A percentile compares a stretch with the other conserved stretches of the same genome.
These are phyloP conservation scores for Aspergillus sclerotioniger DNA, from an alignment of 495 filamentous ascomycete species.

Conservation along the genomic window DNA sequence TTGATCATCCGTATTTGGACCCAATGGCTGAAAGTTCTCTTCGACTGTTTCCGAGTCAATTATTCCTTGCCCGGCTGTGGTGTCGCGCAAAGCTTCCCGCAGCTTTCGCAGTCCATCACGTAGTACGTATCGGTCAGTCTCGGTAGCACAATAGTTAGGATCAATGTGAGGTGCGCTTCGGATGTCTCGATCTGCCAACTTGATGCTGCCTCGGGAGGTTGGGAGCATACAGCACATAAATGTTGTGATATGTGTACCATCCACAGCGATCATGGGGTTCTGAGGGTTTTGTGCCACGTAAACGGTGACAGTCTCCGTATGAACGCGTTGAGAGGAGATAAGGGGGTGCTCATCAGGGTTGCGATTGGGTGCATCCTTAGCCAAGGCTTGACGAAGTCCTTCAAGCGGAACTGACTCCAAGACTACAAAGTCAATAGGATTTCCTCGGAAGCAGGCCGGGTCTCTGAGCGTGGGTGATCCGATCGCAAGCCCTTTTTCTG, in stretches of 20 bases:
- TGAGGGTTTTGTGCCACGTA: conserved; percentile 1
- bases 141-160: conserved; percentile 11
- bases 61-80: background rate
- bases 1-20: background rate
- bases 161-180: conserved; percentile 4
- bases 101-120: conserved; percentile 3
- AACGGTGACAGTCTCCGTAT: conserved; percentile 1
- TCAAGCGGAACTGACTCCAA: background rate
- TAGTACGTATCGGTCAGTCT: conserved; percentile 4
- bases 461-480: conserved; percentile 1
- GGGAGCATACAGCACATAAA: conserved; percentile 7
- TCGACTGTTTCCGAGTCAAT: conserved; percentile 5
- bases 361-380: conserved; percentile 4
- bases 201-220: conserved; percentile 6
- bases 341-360: conserved; percentile 1
- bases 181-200: background rate
- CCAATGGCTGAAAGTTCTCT: background rate
- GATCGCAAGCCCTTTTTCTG: conserved; percentile 6
- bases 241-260: conserved; percentile 12
- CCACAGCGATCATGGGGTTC: background rate
- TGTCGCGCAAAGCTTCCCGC: conserved; percentile 4
- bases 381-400: conserved; percentile 3
- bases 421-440: conserved; percentile 10
- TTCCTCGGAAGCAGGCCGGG: conserved; percentile 4
- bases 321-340: background rate